Conservation (phyloP, 352 stramenopile genomes). For the Globisporangium solare region DNA sequence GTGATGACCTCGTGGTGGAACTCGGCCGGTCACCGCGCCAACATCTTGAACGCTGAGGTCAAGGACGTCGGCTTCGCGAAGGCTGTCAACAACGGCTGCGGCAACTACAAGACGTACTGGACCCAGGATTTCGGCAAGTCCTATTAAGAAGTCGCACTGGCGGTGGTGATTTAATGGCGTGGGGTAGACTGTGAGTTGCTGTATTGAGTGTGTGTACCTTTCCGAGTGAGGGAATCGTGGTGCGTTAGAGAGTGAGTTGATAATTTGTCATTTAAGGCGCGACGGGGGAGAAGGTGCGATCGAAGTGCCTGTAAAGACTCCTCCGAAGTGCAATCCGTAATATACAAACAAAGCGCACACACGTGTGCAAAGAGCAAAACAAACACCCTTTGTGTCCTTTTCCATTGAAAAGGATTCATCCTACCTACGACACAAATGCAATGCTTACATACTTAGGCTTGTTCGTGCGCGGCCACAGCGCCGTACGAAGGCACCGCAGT, state of each 20-base stretch:
- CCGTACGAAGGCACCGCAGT: constrained; percentile 26
- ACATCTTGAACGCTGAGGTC: constrained; percentile 34
- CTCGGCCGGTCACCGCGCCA: constrained; percentile 37
- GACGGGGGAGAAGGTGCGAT: constrained; percentile 8
- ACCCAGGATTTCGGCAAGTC: constrained; percentile 16
- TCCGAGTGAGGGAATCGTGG: too few relatives aligned
- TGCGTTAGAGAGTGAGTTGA: too few relatives aligned
- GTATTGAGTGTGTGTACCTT: too few relatives aligned
- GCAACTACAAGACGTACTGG: constrained; percentile 18
- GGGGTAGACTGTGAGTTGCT: too few relatives aligned
- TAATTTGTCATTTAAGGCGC: constrained; percentile 2
- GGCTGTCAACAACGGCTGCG: constrained; percentile 12
- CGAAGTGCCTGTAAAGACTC: constrained; percentile 13
- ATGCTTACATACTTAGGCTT: background rate
- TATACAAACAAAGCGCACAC: constrained; percentile 7
- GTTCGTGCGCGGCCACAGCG: constrained; percentile 17
- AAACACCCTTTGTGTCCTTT: too few relatives aligned
- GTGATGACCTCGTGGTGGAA: constrained; percentile 58
- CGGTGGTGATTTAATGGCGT: too few relatives aligned
- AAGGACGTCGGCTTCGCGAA: constrained; percentile 15
- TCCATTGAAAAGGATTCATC: too few relatives aligned
- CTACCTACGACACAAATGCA: too few relatives aligned
- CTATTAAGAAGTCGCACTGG: constrained; percentile 1
- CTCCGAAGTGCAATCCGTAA: background rate
- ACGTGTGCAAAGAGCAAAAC: background rate